These are phyloP conservation scores for Didymellaceae sp. DNA, from an alignment of 2,329 filamentous ascomycete genomes.

Conservation along the genomic window DNA sequence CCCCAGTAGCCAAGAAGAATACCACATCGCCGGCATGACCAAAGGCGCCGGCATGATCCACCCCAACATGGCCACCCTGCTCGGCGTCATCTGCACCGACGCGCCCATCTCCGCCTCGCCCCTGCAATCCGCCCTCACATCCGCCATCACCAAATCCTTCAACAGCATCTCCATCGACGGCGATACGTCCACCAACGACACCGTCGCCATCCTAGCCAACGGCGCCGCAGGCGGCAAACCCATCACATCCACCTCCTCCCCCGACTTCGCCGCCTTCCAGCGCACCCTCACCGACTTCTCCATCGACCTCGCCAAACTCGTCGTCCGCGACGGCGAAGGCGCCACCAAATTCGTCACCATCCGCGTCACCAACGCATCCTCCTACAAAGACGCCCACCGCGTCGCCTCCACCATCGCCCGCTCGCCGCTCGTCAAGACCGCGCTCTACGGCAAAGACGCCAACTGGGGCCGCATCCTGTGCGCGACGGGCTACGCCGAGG, in stretches of 20 bases:
- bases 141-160: constrained; percentile 83
- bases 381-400: constrained; percentile 73
- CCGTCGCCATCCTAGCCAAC: constrained; percentile 91
- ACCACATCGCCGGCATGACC: constrained; percentile 90
- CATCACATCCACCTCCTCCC: constrained; percentile 61
- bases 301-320: constrained; percentile 84
- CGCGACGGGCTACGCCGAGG: constrained; percentile 81
- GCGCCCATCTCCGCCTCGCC: constrained; percentile 74
- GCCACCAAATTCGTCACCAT: constrained; percentile 98
- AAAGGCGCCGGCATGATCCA: constrained; percentile 99
- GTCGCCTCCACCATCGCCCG: constrained; percentile 88
- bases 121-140: constrained; percentile 72
- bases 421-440: constrained; percentile 95
- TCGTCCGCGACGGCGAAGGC: constrained; percentile 95
- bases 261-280: constrained; percentile 75
- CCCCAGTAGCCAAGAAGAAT: constrained; percentile 79
- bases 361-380: constrained; percentile 75
- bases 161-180: constrained; percentile 98
- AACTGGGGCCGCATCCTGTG: constrained; percentile 99
- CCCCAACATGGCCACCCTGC: constrained; percentile 96
- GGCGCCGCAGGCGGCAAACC: constrained; percentile 80
- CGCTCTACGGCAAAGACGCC: constrained; percentile 93
- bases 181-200: constrained; percentile 97
- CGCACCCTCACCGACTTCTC: constrained; percentile 77
- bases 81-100: constrained; percentile 91